Conservation (phyloP, 139 green algal species). For the Tetradesmus lagerheimii region DNA sequence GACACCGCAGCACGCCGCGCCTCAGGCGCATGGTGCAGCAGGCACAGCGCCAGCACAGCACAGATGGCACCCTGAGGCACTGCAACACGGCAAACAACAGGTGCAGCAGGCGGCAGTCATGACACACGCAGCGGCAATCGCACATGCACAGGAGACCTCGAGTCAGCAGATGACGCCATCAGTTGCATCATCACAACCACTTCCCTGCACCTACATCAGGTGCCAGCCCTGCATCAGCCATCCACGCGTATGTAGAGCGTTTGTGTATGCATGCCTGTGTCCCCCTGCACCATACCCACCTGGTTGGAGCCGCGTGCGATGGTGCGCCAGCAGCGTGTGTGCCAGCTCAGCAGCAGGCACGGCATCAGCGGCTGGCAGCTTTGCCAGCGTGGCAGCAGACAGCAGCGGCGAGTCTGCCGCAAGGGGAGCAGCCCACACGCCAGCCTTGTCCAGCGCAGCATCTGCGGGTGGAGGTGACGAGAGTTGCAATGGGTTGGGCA, state of each 20-base stretch:
- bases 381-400: constrained; percentile 53
- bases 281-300: background rate
- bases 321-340: constrained; percentile 47
- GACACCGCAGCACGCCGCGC: constrained; percentile 11
- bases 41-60: constrained; percentile 19
- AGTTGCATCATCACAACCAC: too few relatives aligned
- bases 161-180: too few relatives aligned
- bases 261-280: too few relatives aligned
- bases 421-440: constrained; percentile 57
- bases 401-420: constrained; percentile 68
- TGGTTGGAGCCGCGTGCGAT: constrained; percentile 22
- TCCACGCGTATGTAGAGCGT: too few relatives aligned
- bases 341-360: constrained; percentile 46
- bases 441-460: constrained; percentile 52
- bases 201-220: background rate
- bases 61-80: background rate
- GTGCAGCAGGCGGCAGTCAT: background rate
- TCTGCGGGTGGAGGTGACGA: constrained; percentile 6
- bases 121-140: background rate
- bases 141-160: too few relatives aligned
- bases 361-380: constrained; percentile 69
- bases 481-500: too few relatives aligned
- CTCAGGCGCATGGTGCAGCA: constrained; percentile 38
- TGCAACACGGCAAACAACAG: background rate
- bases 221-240: too few relatives aligned